Percentiles rank a stretch among this genome's conserved stretches.
Conservation (phyloP, 129 eudicot species). For the Centrapalus pauciflorus region DNA sequence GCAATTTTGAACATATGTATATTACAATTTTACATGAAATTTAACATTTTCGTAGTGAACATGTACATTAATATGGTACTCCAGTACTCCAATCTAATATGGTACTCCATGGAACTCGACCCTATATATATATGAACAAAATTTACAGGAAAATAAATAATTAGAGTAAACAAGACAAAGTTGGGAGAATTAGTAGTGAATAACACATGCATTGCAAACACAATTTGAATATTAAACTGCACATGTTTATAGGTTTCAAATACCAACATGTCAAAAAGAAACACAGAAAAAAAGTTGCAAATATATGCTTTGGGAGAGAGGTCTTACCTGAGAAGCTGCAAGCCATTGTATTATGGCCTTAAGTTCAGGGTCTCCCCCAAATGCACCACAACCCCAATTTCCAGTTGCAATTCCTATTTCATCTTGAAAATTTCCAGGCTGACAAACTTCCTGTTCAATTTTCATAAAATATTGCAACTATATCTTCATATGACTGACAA, state of each 20-base stretch:
- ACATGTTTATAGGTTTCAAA: conserved; percentile 11
- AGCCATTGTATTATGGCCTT: conserved; percentile 90
- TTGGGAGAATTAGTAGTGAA: neutral
- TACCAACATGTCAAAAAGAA: neutral
- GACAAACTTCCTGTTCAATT: conserved; percentile 6
- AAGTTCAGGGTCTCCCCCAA: conserved; percentile 97
- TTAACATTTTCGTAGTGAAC: too few species aligned
- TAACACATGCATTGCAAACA: neutral
- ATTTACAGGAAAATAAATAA: neutral
- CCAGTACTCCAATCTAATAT: too few species aligned
- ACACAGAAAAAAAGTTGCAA: conserved; percentile 2
- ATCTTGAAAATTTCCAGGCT: conserved; percentile 19
- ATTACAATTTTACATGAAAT: too few species aligned
- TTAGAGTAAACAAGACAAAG: neutral
- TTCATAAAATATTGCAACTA: too few species aligned
- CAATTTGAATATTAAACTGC: neutral
- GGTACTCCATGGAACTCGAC: too few species aligned
- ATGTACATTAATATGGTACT: too few species aligned
- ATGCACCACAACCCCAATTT: conserved; percentile 99
- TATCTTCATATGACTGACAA: conserved; percentile 2
- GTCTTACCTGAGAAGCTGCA: conserved; percentile 88
- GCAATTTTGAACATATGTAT: too few species aligned
- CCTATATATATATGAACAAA: too few species aligned
- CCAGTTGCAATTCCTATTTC: conserved; percentile 81
- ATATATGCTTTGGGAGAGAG: neutral